These are phyloP conservation scores for Cercospora zeae-maydis DNA, from an alignment of 2,329 filamentous ascomycete genomes.

Conservation along the genomic window DNA sequence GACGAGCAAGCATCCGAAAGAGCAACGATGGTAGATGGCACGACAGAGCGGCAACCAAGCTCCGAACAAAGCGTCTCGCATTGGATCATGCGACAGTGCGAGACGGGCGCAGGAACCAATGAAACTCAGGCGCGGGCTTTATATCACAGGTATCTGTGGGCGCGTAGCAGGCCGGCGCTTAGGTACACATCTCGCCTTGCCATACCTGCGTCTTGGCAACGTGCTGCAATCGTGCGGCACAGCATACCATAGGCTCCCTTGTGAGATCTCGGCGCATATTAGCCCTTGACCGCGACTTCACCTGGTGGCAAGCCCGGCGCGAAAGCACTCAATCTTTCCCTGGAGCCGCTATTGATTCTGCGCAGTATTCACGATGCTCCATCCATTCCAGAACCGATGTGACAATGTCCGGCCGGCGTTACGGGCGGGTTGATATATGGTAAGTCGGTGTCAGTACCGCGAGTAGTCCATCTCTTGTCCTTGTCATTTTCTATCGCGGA, in stretches of 20 bases:
- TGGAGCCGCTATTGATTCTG: conserved; percentile 24
- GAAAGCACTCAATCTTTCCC: conserved; percentile 2
- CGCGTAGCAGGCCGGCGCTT: conserved; percentile 28
- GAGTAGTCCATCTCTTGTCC: not conserved
- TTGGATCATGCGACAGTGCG: conserved; percentile 1
- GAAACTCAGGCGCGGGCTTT: not conserved
- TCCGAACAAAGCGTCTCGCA: conserved; percentile 10
- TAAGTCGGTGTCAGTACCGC: conserved; percentile 14
- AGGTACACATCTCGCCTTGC: conserved; percentile 10
- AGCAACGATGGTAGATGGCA: not conserved
- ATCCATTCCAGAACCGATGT: conserved; percentile 2
- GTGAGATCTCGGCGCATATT: conserved; percentile 3
- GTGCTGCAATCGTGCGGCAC: conserved; percentile 22
- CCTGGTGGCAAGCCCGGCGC: conserved; percentile 2
- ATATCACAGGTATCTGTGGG: conserved; percentile 15
- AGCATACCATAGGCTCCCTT: conserved; percentile 27
- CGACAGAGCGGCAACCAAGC: conserved; percentile 4
- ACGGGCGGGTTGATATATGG: conserved; percentile 15
- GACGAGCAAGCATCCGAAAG: conserved; percentile 4
- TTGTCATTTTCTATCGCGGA: conserved; percentile 9
- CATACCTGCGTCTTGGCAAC: conserved; percentile 4
- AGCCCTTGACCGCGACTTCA: conserved; percentile 15
- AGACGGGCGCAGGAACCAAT: conserved; percentile 4
- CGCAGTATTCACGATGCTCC: conserved; percentile 6
- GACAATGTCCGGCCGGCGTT: conserved; percentile 9